phyloP scores from a whole-genome alignment of 305 asterid genomes.

The Petunia hybrid region DNA sequence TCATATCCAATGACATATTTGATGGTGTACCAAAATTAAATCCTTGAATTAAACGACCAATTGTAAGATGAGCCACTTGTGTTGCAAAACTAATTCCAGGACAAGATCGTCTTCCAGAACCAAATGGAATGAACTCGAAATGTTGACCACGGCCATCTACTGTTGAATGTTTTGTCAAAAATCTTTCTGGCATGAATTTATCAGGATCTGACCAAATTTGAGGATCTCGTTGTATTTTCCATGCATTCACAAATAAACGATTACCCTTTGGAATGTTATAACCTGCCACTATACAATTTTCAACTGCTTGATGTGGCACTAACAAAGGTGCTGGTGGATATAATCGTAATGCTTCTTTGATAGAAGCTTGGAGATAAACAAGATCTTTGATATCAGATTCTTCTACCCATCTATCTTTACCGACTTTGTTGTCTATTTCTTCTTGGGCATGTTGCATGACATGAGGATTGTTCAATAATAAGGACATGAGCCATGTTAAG shows the following conservation, averaged over 20 bases:
- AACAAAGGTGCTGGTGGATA: constrained; percentile 37
- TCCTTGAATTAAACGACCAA: too few species aligned
- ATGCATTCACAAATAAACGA: constrained; percentile 29
- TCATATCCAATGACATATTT: too few species aligned
- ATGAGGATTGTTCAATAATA: constrained; percentile 46
- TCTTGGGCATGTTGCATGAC: constrained; percentile 37
- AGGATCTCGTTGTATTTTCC: constrained; percentile 37
- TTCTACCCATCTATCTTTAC: constrained; percentile 2
- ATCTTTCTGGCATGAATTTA: constrained; percentile 53
- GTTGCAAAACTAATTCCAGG: too few species aligned
- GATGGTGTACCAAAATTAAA: too few species aligned
- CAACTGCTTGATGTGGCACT: constrained; percentile 36
- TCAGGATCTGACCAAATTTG: constrained; percentile 38
- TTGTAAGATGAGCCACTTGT: too few species aligned
- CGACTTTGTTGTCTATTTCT: constrained; percentile 34
- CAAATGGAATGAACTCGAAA: too few species aligned
- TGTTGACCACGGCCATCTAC: constrained; percentile 36
- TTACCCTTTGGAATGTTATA: constrained; percentile 33
- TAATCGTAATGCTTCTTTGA: constrained; percentile 32
- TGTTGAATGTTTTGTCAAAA: constrained; percentile 30
- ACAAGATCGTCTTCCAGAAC: too few species aligned
- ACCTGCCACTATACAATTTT: constrained; percentile 22
- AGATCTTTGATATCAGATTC: constrained; percentile 30
- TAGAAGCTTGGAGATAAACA: constrained; percentile 31
- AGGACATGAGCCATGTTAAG: constrained; percentile 54